These are phyloP conservation scores for Priceomyces castillae DNA, from an alignment of 805 yeast species.

Conservation along the genomic window DNA sequence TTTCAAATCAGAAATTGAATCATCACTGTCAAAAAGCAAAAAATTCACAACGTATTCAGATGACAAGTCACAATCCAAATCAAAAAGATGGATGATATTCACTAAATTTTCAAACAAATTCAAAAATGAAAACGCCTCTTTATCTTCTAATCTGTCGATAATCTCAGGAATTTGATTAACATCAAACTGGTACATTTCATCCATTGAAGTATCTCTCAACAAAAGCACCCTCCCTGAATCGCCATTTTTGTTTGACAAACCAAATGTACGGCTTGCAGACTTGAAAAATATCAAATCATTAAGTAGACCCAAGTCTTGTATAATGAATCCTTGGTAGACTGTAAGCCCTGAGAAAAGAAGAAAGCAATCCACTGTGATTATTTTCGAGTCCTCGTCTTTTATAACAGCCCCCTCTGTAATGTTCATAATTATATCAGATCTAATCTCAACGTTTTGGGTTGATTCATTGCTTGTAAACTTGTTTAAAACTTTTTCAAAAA, in stretches of 20 bases:
- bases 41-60: not conserved
- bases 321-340: slow-evolving; percentile 22
- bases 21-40: not conserved
- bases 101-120: slow-evolving; percentile 25
- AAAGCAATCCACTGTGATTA: slow-evolving; percentile 33
- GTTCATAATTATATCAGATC: slow-evolving; percentile 3
- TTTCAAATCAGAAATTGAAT: slow-evolving; percentile 5
- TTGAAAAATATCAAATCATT: slow-evolving; percentile 34
- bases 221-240: not conserved
- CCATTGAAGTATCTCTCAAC: no score
- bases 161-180: not conserved
- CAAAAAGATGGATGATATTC: slow-evolving; percentile 32
- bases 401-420: slow-evolving; percentile 6
- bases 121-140: slow-evolving; percentile 31
- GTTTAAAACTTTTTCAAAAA: slow-evolving; percentile 12
- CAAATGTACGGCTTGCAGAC: slow-evolving; percentile 23
- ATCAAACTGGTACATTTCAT: not conserved
- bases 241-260: no score
- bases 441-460: slow-evolving; percentile 1
- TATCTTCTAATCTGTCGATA: slow-evolving; percentile 7
- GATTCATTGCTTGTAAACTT: slow-evolving; percentile 10
- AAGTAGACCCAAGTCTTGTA: slow-evolving; percentile 21
- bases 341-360: slow-evolving; percentile 31
- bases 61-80: slow-evolving; percentile 25
- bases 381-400: slow-evolving; percentile 15